Base-by-base conservation (phyloP, 2,329 filamentous ascomycete species). In the Aspergillus oerlinghausenensis region DNA sequence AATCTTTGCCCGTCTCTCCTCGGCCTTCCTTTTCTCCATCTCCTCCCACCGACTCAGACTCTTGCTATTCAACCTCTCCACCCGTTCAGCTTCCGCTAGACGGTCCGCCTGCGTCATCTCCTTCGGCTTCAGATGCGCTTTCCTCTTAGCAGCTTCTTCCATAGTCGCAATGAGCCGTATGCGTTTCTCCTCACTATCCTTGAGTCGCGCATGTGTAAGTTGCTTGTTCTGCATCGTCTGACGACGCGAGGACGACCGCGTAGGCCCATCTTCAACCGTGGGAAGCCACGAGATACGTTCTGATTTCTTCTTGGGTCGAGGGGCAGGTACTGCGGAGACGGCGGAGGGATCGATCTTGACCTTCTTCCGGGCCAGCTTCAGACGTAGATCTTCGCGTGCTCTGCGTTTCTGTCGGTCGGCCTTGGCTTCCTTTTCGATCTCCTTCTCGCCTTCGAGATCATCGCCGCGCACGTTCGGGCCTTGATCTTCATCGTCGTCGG, bases 11-110 rank as follows among this genome's bases (percentile, higher is more conserved):
- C 86, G 84, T 59, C 93, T 84, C 68, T 96, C 89, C 66, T 93
- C 90, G 63, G 92, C 89, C 57, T 93, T 86, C 70, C 88, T 86
- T 75, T 91, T 92, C 76, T 99, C 94, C 6, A 91, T 90, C 72
- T 91, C 88, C 73, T 97, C 92, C 92, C 93, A 97, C 55, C 90
- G 83, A 69, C 93, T 97, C 68, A 96, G 77, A 73, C 88, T 97
- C 80, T 90, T 95, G 64, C 88, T 84, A 73, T 99, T 97, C 66
- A 87, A 82, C 73, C 88, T 88, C 74, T 97, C 94, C 6, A 95
- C 87, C 52, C 87, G 78, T 19, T 88, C 90, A 1, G 92, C 92
- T 73, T 96, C 90, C 28, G 85, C 87, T 28, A 97, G 80, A 40
- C 92, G 84, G 71, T 97, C 88, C 48, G 85, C 90, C 73, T 97